phyloP scores from a whole-genome alignment of 2,329 filamentous ascomycete species.

The Colletotrichum tropicale region DNA sequence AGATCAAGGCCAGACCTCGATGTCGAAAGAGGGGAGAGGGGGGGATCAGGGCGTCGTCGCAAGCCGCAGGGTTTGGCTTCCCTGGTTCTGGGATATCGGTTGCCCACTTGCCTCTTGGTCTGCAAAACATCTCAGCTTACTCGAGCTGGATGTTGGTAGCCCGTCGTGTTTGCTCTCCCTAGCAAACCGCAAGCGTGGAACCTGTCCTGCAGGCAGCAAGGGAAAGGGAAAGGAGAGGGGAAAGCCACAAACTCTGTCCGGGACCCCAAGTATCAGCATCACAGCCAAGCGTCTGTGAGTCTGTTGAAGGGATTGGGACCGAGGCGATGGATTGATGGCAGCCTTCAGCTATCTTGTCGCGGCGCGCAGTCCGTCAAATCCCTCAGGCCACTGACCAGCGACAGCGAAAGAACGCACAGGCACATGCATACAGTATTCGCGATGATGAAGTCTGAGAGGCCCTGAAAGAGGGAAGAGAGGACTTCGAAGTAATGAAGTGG shows the following conservation, averaged over 20 bases:
- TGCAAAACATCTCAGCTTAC: neutral
- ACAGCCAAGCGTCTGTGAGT: neutral
- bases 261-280: neutral
- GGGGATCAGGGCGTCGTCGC: neutral
- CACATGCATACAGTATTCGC: neutral
- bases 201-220: neutral
- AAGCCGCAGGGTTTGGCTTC: neutral
- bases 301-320: neutral
- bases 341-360: neutral
- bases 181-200: neutral
- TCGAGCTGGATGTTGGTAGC: neutral
- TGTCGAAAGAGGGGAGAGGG: neutral
- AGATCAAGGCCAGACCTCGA: slow-evolving; percentile 17
- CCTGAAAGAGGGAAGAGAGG: slow-evolving; percentile 1
- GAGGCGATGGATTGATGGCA: neutral
- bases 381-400: neutral
- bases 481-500: neutral
- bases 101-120: neutral
- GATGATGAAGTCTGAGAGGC: neutral
- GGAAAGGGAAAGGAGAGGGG: neutral
- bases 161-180: neutral
- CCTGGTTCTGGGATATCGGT: neutral
- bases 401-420: neutral
- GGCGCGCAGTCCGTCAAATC: neutral
- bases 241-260: slow-evolving; percentile 6